Percentiles rank a stretch among this genome's conserved stretches.
Evolutionary conservation across 192 early-diverging fungal species (phyloP).

Genomic region (Coemansia sp.): DNA sequence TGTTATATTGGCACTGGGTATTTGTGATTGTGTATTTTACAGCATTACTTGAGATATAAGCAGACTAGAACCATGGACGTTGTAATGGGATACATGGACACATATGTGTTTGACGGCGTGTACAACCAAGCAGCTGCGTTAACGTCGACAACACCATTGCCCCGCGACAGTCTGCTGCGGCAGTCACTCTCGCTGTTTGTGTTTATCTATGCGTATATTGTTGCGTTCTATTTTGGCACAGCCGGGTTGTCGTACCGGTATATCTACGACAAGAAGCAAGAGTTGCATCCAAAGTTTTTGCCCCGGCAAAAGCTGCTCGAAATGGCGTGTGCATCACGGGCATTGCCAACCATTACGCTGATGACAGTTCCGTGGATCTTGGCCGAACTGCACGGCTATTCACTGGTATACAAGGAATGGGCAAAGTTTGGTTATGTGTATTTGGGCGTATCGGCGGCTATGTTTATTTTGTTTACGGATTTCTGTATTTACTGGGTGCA

Average conservation of each 20-base stretch:
- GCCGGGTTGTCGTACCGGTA: conserved; percentile 78
- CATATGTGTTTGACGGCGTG: conserved; percentile 62
- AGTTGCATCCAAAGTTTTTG: conserved; percentile 92
- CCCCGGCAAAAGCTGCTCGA: conserved; percentile 87
- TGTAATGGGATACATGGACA: conserved; percentile 63
- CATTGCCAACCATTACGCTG: conserved; percentile 77
- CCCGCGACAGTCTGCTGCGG: conserved; percentile 67
- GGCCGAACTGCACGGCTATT: conserved; percentile 88
- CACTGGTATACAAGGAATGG: conserved; percentile 75
- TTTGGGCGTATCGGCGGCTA: conserved; percentile 60
- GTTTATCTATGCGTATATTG: conserved; percentile 69
- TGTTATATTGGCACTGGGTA: background rate
- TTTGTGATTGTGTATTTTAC: background rate
- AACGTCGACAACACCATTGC: conserved; percentile 42
- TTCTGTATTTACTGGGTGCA: conserved; percentile 97
- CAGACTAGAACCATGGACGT: conserved; percentile 59
- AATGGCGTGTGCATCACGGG: conserved; percentile 73
- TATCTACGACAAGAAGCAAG: conserved; percentile 85
- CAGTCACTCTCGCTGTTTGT: conserved; percentile 73
- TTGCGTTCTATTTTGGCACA: conserved; percentile 79
- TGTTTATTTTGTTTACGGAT: conserved; percentile 93
- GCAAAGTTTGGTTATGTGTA: conserved; percentile 74
- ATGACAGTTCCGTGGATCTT: conserved; percentile 91
- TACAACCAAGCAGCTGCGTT: conserved; percentile 58
- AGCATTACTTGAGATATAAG: too few species aligned